Evolutionary conservation across 345 rosid species (phyloP), one percentile per base, ranked within the genome.

Genomic region (Diplotaxis tenuifolia): DNA sequence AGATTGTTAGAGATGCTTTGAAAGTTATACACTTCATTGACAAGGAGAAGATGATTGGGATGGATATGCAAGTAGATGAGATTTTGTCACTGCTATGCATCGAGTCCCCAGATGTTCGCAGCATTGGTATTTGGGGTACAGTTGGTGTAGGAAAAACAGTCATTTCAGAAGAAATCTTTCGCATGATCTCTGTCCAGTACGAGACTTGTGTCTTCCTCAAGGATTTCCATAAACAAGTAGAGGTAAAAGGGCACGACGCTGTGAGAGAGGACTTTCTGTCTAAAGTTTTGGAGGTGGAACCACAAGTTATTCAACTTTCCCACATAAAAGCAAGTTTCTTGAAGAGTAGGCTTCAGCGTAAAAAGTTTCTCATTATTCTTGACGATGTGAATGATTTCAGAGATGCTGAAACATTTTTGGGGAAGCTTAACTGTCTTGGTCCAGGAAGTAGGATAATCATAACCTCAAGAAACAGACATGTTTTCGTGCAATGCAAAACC

Each of bases 61-160:
- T 82, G 3, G 67, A 80, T 10, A 9, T 19, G 8, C 82, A 68
- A 0, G 7, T 81, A 4, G 8, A 59, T 16, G 15, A 75, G 14
- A 14, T 87, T 20, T 42, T 61, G 10, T 68, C 73, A 9, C 27
- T 73, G 0, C 4, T 87, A 32, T 0, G 62, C 23, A 28, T 27
- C 1, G 75, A 32, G 1, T 64, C 71, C 0, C 5, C 18, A 1
- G 79, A 77, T 67, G 67, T 80, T 54, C 74, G 63, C 12, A 55
- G 65, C 12, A 14, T 81, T 12, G 87, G 89, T 29, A 56, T 85
- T 38, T 75, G 77, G 76, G 89, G 87, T 3, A 76, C 68, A 31
- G 83, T 79, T 40, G 86, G 89, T 4, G 60, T 81, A 4, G 91
- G 91, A 5, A 85, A 86, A 66, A 86, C 88, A 25, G 56, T 82